Evolutionary conservation across 164 flowering plant species (phyloP).

Genomic region (Annona squamosa): DNA sequence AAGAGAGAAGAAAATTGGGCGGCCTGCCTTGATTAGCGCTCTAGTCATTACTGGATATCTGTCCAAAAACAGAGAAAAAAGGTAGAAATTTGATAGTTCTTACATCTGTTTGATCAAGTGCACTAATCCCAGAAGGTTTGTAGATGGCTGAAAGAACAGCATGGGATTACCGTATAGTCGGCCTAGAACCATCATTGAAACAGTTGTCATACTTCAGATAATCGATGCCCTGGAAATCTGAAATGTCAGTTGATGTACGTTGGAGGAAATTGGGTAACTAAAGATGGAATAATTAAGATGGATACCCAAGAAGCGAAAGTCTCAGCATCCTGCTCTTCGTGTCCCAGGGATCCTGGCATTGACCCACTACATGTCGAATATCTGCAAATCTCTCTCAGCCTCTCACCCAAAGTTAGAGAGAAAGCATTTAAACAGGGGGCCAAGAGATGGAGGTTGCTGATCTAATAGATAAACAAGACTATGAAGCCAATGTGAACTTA

Average conservation of each 20-base stretch:
- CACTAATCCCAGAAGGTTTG: background rate
- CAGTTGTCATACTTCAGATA: conserved; percentile 58
- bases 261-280: background rate
- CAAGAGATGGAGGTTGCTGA: background rate
- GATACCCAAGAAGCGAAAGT: conserved; percentile 61
- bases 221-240: conserved; percentile 34
- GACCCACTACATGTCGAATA: conserved; percentile 28
- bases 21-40: conserved; percentile 51
- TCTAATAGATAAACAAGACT: background rate
- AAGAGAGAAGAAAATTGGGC: conserved; percentile 56
- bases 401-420: conserved; percentile 14
- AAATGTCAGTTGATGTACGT: background rate
- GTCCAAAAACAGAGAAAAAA: background rate
- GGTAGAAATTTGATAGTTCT: background rate
- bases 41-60: conserved; percentile 60
- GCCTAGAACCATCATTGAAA: conserved; percentile 29
- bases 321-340: conserved; percentile 61
- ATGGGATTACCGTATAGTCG: conserved; percentile 27
- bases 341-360: conserved; percentile 67
- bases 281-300: background rate
- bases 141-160: background rate
- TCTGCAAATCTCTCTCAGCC: conserved; percentile 15
- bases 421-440: background rate
- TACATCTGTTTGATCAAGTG: background rate
- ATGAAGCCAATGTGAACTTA: background rate